phyloP scores from a whole-genome alignment of 306 rosid genomes.

The Lotus japonicus region DNA sequence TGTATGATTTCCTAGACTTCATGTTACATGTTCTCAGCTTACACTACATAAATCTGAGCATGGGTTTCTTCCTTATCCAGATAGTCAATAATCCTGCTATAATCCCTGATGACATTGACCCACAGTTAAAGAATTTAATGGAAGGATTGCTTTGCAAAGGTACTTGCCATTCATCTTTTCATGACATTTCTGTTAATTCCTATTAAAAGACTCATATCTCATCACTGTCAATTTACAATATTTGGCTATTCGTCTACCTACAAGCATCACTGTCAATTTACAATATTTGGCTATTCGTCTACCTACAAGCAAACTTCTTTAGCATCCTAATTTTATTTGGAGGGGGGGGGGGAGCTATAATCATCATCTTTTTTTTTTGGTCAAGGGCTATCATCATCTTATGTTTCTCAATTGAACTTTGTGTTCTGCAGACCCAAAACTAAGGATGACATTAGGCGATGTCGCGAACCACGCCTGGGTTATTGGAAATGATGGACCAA shows the following conservation, averaged over 20 bases:
- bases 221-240: neutral
- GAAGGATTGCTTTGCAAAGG: constrained; percentile 97
- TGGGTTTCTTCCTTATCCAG: constrained; percentile 38
- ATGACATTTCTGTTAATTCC: neutral
- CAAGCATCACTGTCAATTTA: neutral
- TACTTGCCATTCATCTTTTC: constrained; percentile 12
- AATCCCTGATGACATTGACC: constrained; percentile 66
- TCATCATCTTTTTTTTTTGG: too few relatives aligned
- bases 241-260: neutral
- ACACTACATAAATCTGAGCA: neutral
- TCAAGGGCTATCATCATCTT: neutral
- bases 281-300: neutral
- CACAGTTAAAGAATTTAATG: constrained; percentile 56
- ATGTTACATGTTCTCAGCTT: constrained; percentile 18
- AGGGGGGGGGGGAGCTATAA: too few relatives aligned
- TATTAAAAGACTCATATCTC: neutral
- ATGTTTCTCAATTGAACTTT: neutral
- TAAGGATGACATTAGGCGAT: constrained; percentile 59
- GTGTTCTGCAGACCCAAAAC: constrained; percentile 52
- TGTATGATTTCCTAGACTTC: neutral
- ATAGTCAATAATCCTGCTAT: constrained; percentile 68
- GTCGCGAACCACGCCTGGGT: constrained; percentile 73
- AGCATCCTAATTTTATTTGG: neutral
- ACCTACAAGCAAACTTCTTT: neutral
- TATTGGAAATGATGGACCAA: constrained; percentile 69